Evolutionary conservation across 768 basidiomycete genomes (phyloP), one percentile per base, ranked within the genome.

Genomic region (Amanita pallidorosea): DNA sequence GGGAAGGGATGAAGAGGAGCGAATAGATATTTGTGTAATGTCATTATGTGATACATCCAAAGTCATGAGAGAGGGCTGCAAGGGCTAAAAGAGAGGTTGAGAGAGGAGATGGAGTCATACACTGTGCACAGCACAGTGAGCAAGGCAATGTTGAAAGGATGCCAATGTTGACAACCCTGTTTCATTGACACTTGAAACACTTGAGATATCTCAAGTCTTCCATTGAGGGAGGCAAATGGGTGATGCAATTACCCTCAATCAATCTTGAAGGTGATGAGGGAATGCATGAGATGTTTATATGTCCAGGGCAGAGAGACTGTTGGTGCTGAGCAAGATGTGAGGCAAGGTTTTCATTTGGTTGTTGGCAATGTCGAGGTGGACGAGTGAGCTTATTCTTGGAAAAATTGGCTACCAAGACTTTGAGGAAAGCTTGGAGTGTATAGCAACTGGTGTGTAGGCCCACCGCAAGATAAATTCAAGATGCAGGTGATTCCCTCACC

Each of bases 281-380:
- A 70, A 23, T 63, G 64, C 48, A 98, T 71, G 86, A 87, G 37
- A 98, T 80, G 31, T 86, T 80, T 0, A 98, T 35, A 96, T 73
- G 59, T 98, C 94, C 17, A 99, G 80, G 58, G 93, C 89, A 33
- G 76, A 69, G n/a, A 99, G 77, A 15, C 69, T 75, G 5, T 70
- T 65, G 60, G 97, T 78, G 54, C 83, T 71, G 63, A 77, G 81
- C 22, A 99, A 76, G 33, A 86, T 85, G 0, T 70, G 56, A 0
- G 95, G 95, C 45, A 98, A 73, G 6, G 60, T 61, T 23, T 75
- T 76, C 64, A 97, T 92, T 63, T 91, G 90, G 73, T 98, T 99
- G 67, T 97, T 97, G 49, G 93, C 94, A 52, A 98, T 85, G 67
- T 96, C 95, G 55, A 98, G 76, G 23, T 80, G 79, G 45, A 77